Evolutionary conservation across 1,284 basidiomycete genomes (phyloP).

Genomic region (Butyriboletus appendiculatus): DNA sequence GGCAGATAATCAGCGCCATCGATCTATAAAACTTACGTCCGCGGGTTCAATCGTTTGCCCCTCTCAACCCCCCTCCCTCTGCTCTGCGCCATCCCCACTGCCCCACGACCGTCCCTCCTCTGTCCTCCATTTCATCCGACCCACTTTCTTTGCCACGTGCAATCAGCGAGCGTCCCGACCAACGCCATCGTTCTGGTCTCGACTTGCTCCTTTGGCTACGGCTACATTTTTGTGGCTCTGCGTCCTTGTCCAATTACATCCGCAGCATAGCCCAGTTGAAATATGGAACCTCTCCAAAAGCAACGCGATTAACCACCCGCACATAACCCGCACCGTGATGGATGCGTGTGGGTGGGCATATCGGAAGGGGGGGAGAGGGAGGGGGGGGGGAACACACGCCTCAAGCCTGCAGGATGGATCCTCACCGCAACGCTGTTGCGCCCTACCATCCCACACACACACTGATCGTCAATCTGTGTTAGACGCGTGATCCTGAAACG

Average conservation of each 20-base stretch:
- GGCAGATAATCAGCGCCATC: background rate
- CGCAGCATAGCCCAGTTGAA: conserved; percentile 2
- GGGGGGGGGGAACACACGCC: background rate
- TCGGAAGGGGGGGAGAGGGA: background rate
- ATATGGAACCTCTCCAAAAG: background rate
- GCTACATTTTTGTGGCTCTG: conserved; percentile 23
- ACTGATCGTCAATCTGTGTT: conserved; percentile 4
- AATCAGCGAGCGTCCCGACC: background rate
- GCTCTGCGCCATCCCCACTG: background rate
- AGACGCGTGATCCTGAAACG: conserved; percentile 24
- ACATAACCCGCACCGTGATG: conserved; percentile 3
- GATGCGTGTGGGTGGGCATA: background rate
- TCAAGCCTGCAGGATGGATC: conserved; percentile 10
- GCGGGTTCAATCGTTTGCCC: background rate
- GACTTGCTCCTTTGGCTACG: background rate
- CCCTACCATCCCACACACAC: conserved; percentile 10
- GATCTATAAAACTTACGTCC: conserved; percentile 1
- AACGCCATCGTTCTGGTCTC: conserved; percentile 2
- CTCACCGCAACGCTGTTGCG: conserved; percentile 15
- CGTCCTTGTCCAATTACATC: conserved; percentile 1
- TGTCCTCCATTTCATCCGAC: background rate
- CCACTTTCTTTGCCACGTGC: background rate
- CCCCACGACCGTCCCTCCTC: background rate
- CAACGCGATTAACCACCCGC: background rate
- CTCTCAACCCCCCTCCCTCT: too few relatives aligned